phyloP scores from a whole-genome alignment of 352 stramenopile species.

The Pythium sp. region DNA sequence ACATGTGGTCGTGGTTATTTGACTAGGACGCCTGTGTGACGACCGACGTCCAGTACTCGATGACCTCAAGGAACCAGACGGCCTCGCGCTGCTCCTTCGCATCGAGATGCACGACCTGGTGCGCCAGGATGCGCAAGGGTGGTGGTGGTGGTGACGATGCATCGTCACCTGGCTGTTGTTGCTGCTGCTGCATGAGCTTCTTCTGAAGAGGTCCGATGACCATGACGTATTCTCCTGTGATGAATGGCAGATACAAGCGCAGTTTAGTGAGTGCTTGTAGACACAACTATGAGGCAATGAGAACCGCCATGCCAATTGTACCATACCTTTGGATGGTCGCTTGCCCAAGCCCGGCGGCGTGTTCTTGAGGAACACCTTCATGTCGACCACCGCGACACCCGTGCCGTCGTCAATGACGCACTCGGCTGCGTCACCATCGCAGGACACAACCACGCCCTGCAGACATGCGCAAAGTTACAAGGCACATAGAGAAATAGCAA shows the following conservation, averaged over 20 bases:
- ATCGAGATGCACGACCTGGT: slow-evolving; percentile 60
- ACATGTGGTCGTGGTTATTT: background rate
- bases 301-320: too few species aligned
- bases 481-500: background rate
- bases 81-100: slow-evolving; percentile 57
- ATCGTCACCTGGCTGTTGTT: slow-evolving; percentile 14
- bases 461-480: background rate
- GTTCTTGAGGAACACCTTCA: slow-evolving; percentile 65
- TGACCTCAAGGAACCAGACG: slow-evolving; percentile 69
- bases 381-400: slow-evolving; percentile 51
- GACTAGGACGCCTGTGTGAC: slow-evolving; percentile 14
- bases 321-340: slow-evolving; percentile 32
- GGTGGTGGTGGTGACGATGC: background rate
- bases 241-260: background rate
- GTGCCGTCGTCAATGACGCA: slow-evolving; percentile 79
- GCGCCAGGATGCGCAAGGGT: slow-evolving; percentile 36
- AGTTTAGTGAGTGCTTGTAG: background rate
- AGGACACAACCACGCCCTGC: slow-evolving; percentile 55
- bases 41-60: slow-evolving; percentile 66
- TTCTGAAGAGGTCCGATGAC: slow-evolving; percentile 67
- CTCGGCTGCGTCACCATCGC: slow-evolving; percentile 27
- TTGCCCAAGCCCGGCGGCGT: slow-evolving; percentile 44
- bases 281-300: too few species aligned
- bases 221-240: slow-evolving; percentile 69
- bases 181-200: slow-evolving; percentile 16